Percentiles rank a stretch among this genome's conserved stretches.
Evolutionary conservation across 148 eudicot genomes (phyloP).

Genomic region (Fagopyrum homotropicum): DNA sequence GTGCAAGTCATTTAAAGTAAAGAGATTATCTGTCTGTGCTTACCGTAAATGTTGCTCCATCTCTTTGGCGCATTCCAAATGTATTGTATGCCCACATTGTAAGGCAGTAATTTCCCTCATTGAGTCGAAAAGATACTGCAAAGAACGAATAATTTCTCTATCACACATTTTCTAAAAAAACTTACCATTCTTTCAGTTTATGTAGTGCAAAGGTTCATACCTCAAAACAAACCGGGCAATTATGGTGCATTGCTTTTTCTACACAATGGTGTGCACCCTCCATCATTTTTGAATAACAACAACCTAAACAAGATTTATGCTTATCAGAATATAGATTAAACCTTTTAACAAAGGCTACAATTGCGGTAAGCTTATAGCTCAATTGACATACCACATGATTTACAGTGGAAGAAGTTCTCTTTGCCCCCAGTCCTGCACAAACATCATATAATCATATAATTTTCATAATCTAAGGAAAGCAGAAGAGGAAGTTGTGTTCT

Average conservation of each 20-base stretch:
- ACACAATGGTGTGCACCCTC: constrained; percentile 60
- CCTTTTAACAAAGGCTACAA: not conserved
- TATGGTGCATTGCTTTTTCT: constrained; percentile 83
- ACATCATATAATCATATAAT: not conserved
- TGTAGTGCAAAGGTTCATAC: constrained; percentile 20
- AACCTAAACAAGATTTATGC: constrained; percentile 30
- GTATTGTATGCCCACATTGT: constrained; percentile 48
- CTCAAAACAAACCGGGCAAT: constrained; percentile 87
- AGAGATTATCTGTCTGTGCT: constrained; percentile 12
- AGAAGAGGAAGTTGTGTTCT: not conserved
- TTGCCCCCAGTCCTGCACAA: constrained; percentile 60
- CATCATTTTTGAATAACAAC: constrained; percentile 61
- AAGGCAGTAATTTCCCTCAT: constrained; percentile 33
- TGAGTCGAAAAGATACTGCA: constrained; percentile 51
- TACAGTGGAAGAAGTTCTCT: constrained; percentile 77
- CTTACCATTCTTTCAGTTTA: not conserved
- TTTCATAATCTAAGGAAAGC: not conserved
- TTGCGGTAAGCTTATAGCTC: not conserved
- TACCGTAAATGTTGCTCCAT: constrained; percentile 42
- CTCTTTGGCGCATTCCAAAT: constrained; percentile 42
- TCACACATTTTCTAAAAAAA: not conserved
- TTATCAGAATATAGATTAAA: not conserved
- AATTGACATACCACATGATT: constrained; percentile 52
- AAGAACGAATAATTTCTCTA: not conserved
- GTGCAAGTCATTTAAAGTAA: not conserved